Conservation (phyloP, 106 monocot genomes). For the Triglochin maritima region DNA sequence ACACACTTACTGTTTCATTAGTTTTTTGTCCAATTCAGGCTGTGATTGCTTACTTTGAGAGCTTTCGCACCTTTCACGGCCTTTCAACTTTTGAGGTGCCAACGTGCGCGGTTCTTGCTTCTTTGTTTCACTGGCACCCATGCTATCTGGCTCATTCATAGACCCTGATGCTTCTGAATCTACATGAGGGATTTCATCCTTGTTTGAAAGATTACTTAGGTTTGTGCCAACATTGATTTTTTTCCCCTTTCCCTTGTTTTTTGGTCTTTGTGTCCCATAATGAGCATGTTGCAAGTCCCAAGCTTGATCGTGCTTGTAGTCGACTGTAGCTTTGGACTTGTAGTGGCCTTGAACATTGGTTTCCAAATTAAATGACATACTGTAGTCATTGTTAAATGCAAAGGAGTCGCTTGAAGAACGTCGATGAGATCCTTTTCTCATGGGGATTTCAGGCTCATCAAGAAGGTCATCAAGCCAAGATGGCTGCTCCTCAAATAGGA, state of each 20-base stretch:
- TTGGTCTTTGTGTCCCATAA: conserved; percentile 17
- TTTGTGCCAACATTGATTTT: conserved; percentile 14
- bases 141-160: conserved; percentile 19
- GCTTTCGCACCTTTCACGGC: conserved; percentile 25
- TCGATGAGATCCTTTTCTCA: conserved; percentile 55
- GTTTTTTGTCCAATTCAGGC: conserved; percentile 46
- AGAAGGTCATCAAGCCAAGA: conserved; percentile 96
- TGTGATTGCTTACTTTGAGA: conserved; percentile 25
- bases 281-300: conserved; percentile 13
- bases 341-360: conserved; percentile 16
- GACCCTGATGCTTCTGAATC: conserved; percentile 7
- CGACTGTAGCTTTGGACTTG: conserved; percentile 2
- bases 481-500: conserved; percentile 83
- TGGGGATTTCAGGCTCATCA: conserved; percentile 77
- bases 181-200: conserved; percentile 19
- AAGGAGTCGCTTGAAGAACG: conserved; percentile 95
- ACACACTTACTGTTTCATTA: conserved; percentile 67
- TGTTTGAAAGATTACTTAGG: conserved; percentile 14
- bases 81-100: conserved; percentile 14
- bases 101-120: conserved; percentile 28
- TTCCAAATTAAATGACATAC: conserved; percentile 24
- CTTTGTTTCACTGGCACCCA: not conserved
- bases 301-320: conserved; percentile 28
- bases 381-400: conserved; percentile 45
- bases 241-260: conserved; percentile 34